Conservation (phyloP, 1,284 basidiomycete genomes). For the Rhodotorula sp. region DNA sequence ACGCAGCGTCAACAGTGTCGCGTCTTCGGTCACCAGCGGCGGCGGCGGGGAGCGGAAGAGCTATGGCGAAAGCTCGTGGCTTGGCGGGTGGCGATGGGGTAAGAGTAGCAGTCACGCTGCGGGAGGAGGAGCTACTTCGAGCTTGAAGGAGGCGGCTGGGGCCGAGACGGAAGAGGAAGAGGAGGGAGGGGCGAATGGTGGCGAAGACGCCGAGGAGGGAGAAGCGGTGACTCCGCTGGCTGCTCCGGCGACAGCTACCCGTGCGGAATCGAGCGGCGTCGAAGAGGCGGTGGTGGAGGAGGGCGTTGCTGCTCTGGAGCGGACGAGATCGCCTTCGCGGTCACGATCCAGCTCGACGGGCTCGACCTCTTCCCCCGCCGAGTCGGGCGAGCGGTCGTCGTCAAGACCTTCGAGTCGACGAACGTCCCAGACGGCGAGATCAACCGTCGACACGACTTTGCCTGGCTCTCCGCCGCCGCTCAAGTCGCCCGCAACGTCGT, state of each 20-base stretch:
- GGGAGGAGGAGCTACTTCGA: background rate
- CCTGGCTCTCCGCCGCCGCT: background rate
- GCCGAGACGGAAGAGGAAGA: background rate
- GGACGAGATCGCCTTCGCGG: too few species aligned
- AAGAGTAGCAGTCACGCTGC: too few species aligned
- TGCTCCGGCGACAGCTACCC: too few species aligned
- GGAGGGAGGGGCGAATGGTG: background rate
- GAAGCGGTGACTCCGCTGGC: background rate
- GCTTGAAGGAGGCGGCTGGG: background rate
- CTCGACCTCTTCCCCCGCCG: background rate
- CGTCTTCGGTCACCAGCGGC: background rate
- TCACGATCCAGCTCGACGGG: background rate
- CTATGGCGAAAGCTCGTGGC: constrained; percentile 32
- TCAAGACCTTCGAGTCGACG: constrained; percentile 8
- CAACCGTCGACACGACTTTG: constrained; percentile 1
- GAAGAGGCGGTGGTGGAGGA: background rate
- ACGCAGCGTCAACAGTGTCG: constrained; percentile 20
- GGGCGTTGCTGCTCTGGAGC: background rate
- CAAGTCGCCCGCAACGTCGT: background rate
- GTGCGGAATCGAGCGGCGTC: background rate
- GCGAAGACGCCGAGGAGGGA: background rate
- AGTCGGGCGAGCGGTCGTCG: background rate
- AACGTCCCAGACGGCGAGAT: constrained; percentile 4
- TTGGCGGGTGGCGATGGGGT: constrained; percentile 31
- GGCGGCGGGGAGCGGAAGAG: background rate